A percentile compares a stretch with the other conserved stretches of the same genome.
These are phyloP conservation scores for Poa annua DNA, from an alignment of 176 grass and related monocot species.

Conservation along the genomic window DNA sequence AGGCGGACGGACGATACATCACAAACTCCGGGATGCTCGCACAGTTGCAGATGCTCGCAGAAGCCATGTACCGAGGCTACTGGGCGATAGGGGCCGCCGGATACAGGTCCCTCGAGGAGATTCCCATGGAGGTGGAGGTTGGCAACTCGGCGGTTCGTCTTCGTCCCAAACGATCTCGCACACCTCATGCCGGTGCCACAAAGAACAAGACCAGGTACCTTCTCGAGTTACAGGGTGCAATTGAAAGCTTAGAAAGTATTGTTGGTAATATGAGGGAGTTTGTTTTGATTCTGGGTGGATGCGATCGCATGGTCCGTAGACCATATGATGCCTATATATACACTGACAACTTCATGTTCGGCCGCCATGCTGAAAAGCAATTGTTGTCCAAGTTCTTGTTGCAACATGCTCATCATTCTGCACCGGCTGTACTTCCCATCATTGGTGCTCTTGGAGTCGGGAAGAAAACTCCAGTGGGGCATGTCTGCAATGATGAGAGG, in stretches of 20 bases:
- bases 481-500: neutral
- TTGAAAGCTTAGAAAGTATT: neutral
- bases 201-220: neutral
- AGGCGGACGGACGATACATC: constrained; percentile 5
- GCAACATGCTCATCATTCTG: neutral
- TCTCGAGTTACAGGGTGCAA: neutral
- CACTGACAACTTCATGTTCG: neutral
- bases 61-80: constrained; percentile 19
- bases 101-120: neutral
- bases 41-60: neutral
- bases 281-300: neutral
- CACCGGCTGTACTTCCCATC: neutral
- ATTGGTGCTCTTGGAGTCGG: neutral
- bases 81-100: neutral
- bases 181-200: neutral
- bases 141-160: neutral
- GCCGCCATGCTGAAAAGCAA: neutral
- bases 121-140: neutral
- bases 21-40: neutral
- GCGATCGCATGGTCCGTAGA: neutral
- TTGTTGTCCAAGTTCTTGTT: neutral
- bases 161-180: neutral
- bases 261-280: neutral
- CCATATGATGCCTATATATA: neutral
- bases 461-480: neutral